A percentile compares a stretch with the other conserved stretches of the same genome.
Conservation (phyloP, 1,139 yeast species). For the Magnusiomyces suaveolens region DNA sequence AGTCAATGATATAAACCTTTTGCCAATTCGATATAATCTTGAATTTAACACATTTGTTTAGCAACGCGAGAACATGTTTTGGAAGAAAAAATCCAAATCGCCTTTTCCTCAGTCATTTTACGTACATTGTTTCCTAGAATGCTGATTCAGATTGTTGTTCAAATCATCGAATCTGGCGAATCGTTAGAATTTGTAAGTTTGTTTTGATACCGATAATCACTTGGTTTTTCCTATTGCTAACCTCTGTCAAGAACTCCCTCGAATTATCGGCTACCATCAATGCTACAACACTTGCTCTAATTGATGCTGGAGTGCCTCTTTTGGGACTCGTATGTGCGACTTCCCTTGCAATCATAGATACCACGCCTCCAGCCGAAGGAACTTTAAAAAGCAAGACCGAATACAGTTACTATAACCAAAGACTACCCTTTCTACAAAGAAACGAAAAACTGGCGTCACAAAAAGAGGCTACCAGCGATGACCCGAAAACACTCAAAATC, state of each 20-base stretch:
- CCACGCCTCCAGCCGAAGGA: constrained; percentile 28
- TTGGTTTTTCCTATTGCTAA: not conserved
- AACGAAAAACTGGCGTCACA: too few relatives aligned
- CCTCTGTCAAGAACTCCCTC: constrained; percentile 22
- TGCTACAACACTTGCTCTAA: constrained; percentile 58
- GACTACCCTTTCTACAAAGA: not conserved
- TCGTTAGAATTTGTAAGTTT: constrained; percentile 23
- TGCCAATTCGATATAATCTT: too few relatives aligned
- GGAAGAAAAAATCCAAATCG: constrained; percentile 59
- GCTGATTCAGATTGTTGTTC: constrained; percentile 78
- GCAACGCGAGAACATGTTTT: constrained; percentile 67
- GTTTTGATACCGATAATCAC: not conserved
- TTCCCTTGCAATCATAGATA: constrained; percentile 39
- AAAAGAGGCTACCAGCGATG: too few relatives aligned
- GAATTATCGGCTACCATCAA: constrained; percentile 69
- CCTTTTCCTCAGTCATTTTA: constrained; percentile 53
- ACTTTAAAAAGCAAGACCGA: not conserved
- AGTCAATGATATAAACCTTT: too few relatives aligned
- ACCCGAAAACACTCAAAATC: not conserved
- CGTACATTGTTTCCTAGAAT: constrained; percentile 73
- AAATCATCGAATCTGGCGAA: constrained; percentile 57
- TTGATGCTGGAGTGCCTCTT: constrained; percentile 72
- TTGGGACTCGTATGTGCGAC: constrained; percentile 52
- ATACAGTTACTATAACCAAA: not conserved
- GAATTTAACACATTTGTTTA: constrained; percentile 4